Conservation (phyloP, 352 stramenopile genomes). For the Pythium phragmitis region DNA sequence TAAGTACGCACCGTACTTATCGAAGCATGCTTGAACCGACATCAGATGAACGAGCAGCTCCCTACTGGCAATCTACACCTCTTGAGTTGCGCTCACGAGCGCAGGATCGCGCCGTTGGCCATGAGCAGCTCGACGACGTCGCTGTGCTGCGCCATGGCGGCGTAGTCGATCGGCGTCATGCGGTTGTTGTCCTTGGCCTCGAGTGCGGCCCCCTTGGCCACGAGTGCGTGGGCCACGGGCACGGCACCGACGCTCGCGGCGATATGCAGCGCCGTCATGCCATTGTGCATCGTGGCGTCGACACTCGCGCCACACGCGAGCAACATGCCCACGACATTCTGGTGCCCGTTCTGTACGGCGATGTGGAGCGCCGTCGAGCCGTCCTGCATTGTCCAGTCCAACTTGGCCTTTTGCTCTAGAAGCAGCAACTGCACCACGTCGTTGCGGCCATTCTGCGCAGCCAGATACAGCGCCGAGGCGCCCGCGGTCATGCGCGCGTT, state of each 20-base stretch:
- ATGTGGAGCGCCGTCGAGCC: slow-evolving; percentile 33
- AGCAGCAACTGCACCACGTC: slow-evolving; percentile 28
- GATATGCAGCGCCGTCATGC: slow-evolving; percentile 33
- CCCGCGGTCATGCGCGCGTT: slow-evolving; percentile 21
- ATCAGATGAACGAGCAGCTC: not conserved
- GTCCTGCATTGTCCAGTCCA: slow-evolving; percentile 25
- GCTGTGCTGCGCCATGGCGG: slow-evolving; percentile 28
- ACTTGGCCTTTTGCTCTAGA: slow-evolving; percentile 13
- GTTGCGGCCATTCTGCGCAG: slow-evolving; percentile 22
- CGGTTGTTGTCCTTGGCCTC: slow-evolving; percentile 34
- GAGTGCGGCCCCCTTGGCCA: slow-evolving; percentile 23
- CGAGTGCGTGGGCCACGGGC: slow-evolving; percentile 22
- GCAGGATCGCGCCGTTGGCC: slow-evolving; percentile 30
- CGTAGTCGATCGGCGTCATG: slow-evolving; percentile 36
- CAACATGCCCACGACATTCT: slow-evolving; percentile 59
- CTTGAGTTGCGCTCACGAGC: slow-evolving; percentile 9
- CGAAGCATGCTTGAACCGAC: not conserved
- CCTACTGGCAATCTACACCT: too few relatives aligned
- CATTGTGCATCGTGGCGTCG: slow-evolving; percentile 25
- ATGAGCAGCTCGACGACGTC: slow-evolving; percentile 34
- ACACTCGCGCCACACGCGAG: slow-evolving; percentile 47
- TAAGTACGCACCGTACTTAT: not conserved
- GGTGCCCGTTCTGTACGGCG: slow-evolving; percentile 66
- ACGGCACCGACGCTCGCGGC: slow-evolving; percentile 24
- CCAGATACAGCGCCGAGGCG: slow-evolving; percentile 29